These are phyloP conservation scores for Lotmaria passim DNA, from an alignment of 208 protist species.

Conservation along the genomic window DNA sequence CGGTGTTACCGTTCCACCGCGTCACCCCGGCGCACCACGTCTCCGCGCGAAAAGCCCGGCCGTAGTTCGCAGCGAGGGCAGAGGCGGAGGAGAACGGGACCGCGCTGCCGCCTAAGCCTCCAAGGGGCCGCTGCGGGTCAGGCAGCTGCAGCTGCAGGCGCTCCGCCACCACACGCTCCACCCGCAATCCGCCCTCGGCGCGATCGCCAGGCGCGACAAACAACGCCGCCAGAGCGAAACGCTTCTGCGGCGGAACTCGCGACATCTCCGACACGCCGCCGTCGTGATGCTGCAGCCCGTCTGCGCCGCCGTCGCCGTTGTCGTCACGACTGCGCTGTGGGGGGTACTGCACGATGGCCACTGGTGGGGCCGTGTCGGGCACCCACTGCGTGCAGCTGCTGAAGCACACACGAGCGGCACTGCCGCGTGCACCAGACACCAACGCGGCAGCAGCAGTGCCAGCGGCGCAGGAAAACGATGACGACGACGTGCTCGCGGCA, in stretches of 20 bases:
- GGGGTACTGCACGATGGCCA: slow-evolving; percentile 25
- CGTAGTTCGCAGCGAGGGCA: slow-evolving; percentile 33
- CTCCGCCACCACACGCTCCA: slow-evolving; percentile 68
- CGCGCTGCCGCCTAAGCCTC: slow-evolving; percentile 15
- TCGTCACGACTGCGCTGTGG: no score
- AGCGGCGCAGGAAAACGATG: background rate
- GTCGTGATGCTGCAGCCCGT: slow-evolving; percentile 2
- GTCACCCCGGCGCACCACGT: slow-evolving; percentile 47
- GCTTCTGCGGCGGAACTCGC: slow-evolving; percentile 24
- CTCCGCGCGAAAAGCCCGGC: slow-evolving; percentile 33
- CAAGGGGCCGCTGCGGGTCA: slow-evolving; percentile 11
- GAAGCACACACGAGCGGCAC: slow-evolving; percentile 5
- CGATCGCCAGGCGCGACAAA: slow-evolving; percentile 63
- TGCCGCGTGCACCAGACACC: background rate
- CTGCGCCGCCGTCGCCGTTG: no score
- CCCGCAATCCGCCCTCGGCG: slow-evolving; percentile 31
- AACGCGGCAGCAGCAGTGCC: background rate
- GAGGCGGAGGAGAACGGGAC: slow-evolving; percentile 22
- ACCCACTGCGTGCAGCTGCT: slow-evolving; percentile 42
- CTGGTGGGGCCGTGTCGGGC: slow-evolving; percentile 14
- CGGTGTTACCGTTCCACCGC: slow-evolving; percentile 76
- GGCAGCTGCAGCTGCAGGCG: slow-evolving; percentile 67
- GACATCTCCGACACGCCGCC: slow-evolving; percentile 3
- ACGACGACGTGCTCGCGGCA: background rate
- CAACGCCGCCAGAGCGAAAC: slow-evolving; percentile 53